These are phyloP conservation scores for Apostasia ramifera DNA, from an alignment of 106 monocot genomes.

Conservation along the genomic window DNA sequence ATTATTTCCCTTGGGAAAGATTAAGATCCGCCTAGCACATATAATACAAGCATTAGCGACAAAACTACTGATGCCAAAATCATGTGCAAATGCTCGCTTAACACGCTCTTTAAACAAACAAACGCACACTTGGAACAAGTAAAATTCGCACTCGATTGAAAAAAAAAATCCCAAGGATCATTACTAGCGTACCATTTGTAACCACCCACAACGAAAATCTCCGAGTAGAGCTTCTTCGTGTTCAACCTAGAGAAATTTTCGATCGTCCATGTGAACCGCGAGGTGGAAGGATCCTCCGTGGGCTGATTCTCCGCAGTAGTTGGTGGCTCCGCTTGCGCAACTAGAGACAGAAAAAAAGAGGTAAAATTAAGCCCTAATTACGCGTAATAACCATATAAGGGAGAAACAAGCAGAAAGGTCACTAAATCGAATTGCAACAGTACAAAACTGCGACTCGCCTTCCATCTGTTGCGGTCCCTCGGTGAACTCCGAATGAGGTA, in stretches of 20 bases:
- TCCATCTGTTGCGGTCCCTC: slow-evolving; percentile 68
- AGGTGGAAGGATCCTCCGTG: slow-evolving; percentile 69
- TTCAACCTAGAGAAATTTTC: slow-evolving; percentile 86
- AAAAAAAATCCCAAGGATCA: neutral
- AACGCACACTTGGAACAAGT: neutral
- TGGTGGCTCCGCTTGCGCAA: slow-evolving; percentile 45
- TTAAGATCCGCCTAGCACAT: slow-evolving; percentile 45
- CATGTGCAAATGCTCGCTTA: too few relatives aligned
- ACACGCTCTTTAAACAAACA: neutral
- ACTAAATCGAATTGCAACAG: neutral
- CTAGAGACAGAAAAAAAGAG: slow-evolving; percentile 11
- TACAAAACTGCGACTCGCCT: slow-evolving; percentile 23
- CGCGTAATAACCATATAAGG: neutral
- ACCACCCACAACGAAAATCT: slow-evolving; percentile 67
- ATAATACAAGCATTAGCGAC: neutral
- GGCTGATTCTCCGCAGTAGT: slow-evolving; percentile 70
- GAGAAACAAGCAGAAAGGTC: neutral
- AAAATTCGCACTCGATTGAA: neutral
- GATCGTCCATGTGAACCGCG: slow-evolving; percentile 87
- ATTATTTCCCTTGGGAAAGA: slow-evolving; percentile 76
- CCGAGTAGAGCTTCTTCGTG: slow-evolving; percentile 84
- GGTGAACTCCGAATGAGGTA: slow-evolving; percentile 42
- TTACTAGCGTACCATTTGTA: slow-evolving; percentile 66
- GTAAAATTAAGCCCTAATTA: slow-evolving; percentile 4
- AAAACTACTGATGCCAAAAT: neutral